Conservation (phyloP, 371 early-diverging fungal genomes). For the Mortierella sp. region DNA sequence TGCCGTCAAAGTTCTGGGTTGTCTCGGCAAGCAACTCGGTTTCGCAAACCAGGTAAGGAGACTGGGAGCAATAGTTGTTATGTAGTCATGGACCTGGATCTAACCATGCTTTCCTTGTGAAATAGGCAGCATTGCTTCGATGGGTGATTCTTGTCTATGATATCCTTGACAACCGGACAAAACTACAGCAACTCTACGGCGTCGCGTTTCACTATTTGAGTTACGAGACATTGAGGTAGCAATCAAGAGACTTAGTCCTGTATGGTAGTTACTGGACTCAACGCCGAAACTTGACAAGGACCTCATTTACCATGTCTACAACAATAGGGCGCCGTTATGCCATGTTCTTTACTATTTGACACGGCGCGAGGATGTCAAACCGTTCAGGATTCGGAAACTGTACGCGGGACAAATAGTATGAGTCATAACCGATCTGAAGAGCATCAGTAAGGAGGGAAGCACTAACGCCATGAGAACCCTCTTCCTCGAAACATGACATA, state of each 20-base stretch:
- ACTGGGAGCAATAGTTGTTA: no score
- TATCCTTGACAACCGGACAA: conserved; percentile 55
- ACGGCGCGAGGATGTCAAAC: conserved; percentile 58
- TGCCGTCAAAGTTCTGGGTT: conserved; percentile 56
- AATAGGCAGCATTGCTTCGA: conserved; percentile 55
- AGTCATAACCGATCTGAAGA: no score
- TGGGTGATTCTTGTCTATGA: conserved; percentile 65
- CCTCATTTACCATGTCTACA: no score
- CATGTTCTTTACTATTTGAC: conserved; percentile 67
- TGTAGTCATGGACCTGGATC: no score
- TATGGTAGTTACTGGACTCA: not conserved
- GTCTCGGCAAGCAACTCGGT: conserved; percentile 43
- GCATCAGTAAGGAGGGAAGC: no score
- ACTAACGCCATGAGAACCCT: no score
- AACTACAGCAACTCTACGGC: conserved; percentile 56
- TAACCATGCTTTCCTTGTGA: no score
- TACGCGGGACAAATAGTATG: conserved; percentile 36
- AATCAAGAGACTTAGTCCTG: no score
- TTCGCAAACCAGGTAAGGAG: conserved; percentile 42
- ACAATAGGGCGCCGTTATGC: conserved; percentile 57
- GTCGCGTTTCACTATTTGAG: conserved; percentile 61
- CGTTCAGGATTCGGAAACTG: conserved; percentile 61
- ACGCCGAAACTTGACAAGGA: no score
- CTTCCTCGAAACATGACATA: no score
- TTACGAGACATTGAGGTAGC: conserved; percentile 55